These are phyloP conservation scores for Arthrobotrys sphaeroides DNA, from an alignment of 2,329 filamentous ascomycete genomes.

Conservation along the genomic window DNA sequence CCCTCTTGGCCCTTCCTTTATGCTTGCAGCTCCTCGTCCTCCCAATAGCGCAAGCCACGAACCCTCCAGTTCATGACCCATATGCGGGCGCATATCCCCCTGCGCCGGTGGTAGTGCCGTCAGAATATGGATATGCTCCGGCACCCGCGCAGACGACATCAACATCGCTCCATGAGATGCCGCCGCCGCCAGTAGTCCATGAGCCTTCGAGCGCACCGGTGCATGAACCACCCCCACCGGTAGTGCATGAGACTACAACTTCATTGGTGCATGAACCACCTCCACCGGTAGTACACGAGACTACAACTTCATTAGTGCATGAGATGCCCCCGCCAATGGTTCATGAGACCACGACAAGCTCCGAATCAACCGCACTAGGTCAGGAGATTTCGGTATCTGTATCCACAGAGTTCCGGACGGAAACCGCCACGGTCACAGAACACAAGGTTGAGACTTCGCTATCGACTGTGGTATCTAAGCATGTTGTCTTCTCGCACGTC, in stretches of 20 bases:
- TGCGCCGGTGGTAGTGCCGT: conserved; percentile 4
- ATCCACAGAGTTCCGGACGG: conserved; percentile 28
- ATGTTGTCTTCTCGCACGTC: conserved; percentile 36
- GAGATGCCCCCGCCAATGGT: conserved; percentile 35
- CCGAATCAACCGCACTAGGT: background rate
- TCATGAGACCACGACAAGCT: conserved; percentile 2
- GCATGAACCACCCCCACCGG: conserved; percentile 19
- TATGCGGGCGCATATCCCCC: conserved; percentile 13
- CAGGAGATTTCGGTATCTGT: conserved; percentile 22
- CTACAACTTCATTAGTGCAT: background rate
- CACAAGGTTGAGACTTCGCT: conserved; percentile 20
- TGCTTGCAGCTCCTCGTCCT: conserved; percentile 39
- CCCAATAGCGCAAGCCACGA: conserved; percentile 26
- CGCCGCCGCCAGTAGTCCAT: conserved; percentile 15
- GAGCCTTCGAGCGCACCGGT: conserved; percentile 4
- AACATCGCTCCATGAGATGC: conserved; percentile 34
- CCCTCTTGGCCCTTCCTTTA: conserved; percentile 41
- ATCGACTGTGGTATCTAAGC: conserved; percentile 15
- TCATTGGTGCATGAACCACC: conserved; percentile 21
- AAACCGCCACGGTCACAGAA: conserved; percentile 38
- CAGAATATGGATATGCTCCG: conserved; percentile 33
- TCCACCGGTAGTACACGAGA: conserved; percentile 1
- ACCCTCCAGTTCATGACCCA: conserved; percentile 4
- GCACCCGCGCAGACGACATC: conserved; percentile 21
- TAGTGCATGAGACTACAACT: conserved; percentile 6